These are phyloP conservation scores for Curvularia verruculosa DNA, from an alignment of 2,329 filamentous ascomycete species.

Conservation along the genomic window DNA sequence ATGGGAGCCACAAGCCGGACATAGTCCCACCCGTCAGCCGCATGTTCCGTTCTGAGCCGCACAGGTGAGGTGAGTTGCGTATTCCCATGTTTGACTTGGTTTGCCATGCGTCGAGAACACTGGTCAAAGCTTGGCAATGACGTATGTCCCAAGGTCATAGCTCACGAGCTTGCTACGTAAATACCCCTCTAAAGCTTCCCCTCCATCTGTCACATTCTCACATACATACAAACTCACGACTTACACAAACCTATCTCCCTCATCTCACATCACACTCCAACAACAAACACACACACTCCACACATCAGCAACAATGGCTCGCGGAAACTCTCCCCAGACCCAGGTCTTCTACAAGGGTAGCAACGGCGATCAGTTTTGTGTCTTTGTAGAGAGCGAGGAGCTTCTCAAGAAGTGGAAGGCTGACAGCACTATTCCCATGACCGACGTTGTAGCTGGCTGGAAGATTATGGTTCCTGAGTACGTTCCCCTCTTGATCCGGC, in stretches of 20 bases:
- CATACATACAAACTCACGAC: neutral
- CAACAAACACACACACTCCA: conserved; percentile 5
- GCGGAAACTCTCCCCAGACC: conserved; percentile 62
- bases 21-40: neutral
- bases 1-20: neutral
- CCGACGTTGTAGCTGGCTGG: conserved; percentile 85
- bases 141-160: conserved; percentile 32
- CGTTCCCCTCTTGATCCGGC: conserved; percentile 46
- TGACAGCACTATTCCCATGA: conserved; percentile 78
- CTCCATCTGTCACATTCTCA: conserved; percentile 18
- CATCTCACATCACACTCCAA: conserved; percentile 4
- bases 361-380: conserved; percentile 67
- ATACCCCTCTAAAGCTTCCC: conserved; percentile 45
- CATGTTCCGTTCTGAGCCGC: conserved; percentile 28
- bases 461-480: conserved; percentile 91
- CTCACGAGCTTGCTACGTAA: conserved; percentile 31
- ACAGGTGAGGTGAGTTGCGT: conserved; percentile 8
- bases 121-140: conserved; percentile 40
- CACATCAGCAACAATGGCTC: conserved; percentile 38
- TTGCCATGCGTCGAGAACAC: conserved; percentile 5
- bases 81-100: neutral
- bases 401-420: conserved; percentile 79
- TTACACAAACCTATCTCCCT: neutral
- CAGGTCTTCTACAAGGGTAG: conserved; percentile 88
- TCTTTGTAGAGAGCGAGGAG: conserved; percentile 67